A percentile compares a stretch with the other conserved stretches of the same genome.
These are phyloP conservation scores for Tricholoma furcatifolium DNA, from an alignment of 768 basidiomycete genomes.

Conservation along the genomic window DNA sequence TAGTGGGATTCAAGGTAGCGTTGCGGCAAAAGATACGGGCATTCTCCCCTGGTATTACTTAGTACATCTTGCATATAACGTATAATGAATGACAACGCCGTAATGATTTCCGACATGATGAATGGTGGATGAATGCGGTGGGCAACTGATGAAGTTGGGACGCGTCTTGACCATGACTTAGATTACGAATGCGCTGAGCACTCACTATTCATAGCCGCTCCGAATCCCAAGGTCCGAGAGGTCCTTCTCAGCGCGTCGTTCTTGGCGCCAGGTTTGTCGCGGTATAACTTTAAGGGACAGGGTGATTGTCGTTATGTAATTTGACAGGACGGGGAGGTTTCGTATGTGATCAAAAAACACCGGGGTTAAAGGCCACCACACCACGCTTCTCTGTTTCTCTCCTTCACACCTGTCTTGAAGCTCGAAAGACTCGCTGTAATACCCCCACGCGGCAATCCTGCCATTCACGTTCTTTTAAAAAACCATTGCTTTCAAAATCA, in stretches of 20 bases:
- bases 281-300: too few species aligned
- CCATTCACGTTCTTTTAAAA: constrained; percentile 16
- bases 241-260: too few species aligned
- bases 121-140: too few species aligned
- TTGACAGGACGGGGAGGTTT: background rate
- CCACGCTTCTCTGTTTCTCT: background rate
- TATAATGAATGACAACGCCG: background rate
- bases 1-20: background rate
- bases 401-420: background rate
- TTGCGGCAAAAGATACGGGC: background rate
- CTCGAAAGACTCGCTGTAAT: background rate
- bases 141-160: too few species aligned
- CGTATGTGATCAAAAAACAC: background rate
- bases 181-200: too few species aligned
- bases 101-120: too few species aligned
- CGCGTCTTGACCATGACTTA: too few species aligned
- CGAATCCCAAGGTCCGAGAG: too few species aligned
- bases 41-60: too few species aligned
- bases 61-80: too few species aligned
- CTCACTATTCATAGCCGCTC: too few species aligned
- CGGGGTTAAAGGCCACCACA: background rate
- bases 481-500: constrained; percentile 1
- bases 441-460: constrained; percentile 10
- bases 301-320: background rate
- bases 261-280: too few species aligned